Percentiles rank a stretch among this genome's conserved stretches.
phyloP scores from a whole-genome alignment of 371 early-diverging fungal genomes.

The Rhizopus sp. region DNA sequence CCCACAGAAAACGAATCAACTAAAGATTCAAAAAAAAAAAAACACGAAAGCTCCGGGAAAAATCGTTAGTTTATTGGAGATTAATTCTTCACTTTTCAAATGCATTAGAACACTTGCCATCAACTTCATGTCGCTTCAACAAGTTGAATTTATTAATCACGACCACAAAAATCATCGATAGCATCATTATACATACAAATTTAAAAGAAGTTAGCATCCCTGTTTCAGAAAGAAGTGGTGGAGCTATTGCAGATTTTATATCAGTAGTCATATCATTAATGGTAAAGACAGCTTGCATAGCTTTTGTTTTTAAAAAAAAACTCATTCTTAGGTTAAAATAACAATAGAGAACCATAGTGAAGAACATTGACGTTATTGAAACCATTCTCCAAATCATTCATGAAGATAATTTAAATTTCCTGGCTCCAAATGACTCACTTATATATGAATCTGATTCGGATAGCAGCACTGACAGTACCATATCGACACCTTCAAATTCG shows the following conservation, averaged over 20 bases:
- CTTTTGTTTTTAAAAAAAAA: constrained; percentile 13
- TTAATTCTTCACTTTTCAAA: constrained; percentile 12
- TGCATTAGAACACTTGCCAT: constrained; percentile 16
- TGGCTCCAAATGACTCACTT: constrained; percentile 15
- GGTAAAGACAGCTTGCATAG: constrained; percentile 14
- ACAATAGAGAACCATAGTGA: constrained; percentile 19
- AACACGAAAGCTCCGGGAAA: constrained; percentile 13
- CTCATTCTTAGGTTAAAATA: constrained; percentile 19
- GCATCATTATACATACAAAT: constrained; percentile 12
- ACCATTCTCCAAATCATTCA: constrained; percentile 20
- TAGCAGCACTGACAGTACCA: constrained; percentile 17
- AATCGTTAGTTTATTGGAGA: constrained; percentile 14
- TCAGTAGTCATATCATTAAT: constrained; percentile 19
- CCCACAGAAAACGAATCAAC: constrained; percentile 13
- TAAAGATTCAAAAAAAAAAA: constrained; percentile 7
- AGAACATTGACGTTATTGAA: constrained; percentile 17
- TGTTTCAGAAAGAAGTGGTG: constrained; percentile 15
- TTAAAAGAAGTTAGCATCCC: constrained; percentile 14
- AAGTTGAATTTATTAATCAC: constrained; percentile 18
- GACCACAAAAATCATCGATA: constrained; percentile 16
- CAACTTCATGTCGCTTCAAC: constrained; percentile 17
- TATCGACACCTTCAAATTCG: constrained; percentile 9
- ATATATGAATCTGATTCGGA: constrained; percentile 23
- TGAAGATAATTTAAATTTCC: constrained; percentile 16
- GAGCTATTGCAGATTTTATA: constrained; percentile 18